phyloP scores from a whole-genome alignment of 345 rosid species.

The Populus tremula region DNA sequence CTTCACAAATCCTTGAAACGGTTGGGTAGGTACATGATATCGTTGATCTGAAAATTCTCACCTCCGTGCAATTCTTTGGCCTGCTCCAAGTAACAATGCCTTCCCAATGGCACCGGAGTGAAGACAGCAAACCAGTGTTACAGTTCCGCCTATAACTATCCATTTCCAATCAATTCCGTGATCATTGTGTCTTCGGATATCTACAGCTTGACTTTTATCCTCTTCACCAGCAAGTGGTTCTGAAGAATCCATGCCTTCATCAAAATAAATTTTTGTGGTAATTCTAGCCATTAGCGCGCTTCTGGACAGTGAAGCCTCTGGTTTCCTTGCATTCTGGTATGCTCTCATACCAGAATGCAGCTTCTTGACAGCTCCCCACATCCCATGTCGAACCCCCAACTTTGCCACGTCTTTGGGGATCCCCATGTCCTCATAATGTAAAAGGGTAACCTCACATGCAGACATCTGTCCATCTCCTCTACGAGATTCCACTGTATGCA shows the following conservation, averaged over 20 bases:
- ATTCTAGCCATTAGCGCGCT: slow-evolving; percentile 66
- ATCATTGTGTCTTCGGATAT: slow-evolving; percentile 36
- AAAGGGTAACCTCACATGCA: slow-evolving; percentile 84
- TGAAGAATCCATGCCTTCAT: slow-evolving; percentile 38
- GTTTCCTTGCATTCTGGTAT: slow-evolving; percentile 71
- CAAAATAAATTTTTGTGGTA: slow-evolving; percentile 55
- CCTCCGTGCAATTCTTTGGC: slow-evolving; percentile 70
- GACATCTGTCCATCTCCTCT: slow-evolving; percentile 76
- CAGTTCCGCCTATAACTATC: slow-evolving; percentile 73
- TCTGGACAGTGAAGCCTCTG: slow-evolving; percentile 57
- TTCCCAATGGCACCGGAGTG: slow-evolving; percentile 68
- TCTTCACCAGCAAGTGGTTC: slow-evolving; percentile 41
- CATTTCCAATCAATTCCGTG: slow-evolving; percentile 86
- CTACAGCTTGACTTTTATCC: slow-evolving; percentile 23
- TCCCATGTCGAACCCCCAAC: slow-evolving; percentile 87
- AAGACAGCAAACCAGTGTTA: slow-evolving; percentile 75
- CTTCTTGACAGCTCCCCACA: slow-evolving; percentile 97
- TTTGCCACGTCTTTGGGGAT: slow-evolving; percentile 97
- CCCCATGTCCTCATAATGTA: slow-evolving; percentile 96
- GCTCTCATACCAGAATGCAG: slow-evolving; percentile 78
- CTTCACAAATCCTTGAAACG: background rate
- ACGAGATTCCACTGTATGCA: slow-evolving; percentile 72
- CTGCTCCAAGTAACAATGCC: slow-evolving; percentile 75
- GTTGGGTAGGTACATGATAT: background rate
- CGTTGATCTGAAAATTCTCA: slow-evolving; percentile 33